Evolutionary conservation across 2,329 filamentous ascomycete species (phyloP).

Genomic region (Alternaria brassicae): DNA sequence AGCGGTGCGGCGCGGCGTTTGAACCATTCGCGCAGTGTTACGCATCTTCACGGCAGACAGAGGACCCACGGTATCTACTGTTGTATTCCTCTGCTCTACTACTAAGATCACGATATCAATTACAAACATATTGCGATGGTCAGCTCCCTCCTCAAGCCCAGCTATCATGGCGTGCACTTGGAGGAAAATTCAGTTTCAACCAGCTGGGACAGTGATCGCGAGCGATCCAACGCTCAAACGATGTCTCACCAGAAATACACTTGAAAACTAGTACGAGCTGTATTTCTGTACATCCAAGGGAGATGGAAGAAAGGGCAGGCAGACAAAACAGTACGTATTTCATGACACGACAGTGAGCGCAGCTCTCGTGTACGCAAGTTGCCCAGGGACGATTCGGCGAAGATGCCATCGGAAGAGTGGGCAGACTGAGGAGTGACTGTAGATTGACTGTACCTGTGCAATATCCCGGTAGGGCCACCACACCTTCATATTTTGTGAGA

Average conservation of each 20-base stretch:
- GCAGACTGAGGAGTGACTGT: no score
- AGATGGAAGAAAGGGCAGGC: no score
- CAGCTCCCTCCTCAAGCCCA: neutral
- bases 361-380: no score
- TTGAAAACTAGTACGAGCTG: neutral
- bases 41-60: neutral
- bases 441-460: no score
- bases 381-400: no score
- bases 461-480: no score
- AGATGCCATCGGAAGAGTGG: no score
- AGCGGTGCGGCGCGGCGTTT: conserved; percentile 24
- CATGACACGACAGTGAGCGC: no score
- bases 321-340: no score
- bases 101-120: neutral
- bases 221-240: neutral
- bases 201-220: neutral
- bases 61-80: neutral
- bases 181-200: neutral
- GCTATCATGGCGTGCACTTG: neutral
- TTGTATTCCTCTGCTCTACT: neutral
- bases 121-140: no score
- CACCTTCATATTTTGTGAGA: no score
- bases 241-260: neutral
- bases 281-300: neutral
- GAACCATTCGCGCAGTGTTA: conserved; percentile 16